These are phyloP conservation scores for Closterium sp. DNA, from an alignment of 139 green algal species.

Conservation along the genomic window DNA sequence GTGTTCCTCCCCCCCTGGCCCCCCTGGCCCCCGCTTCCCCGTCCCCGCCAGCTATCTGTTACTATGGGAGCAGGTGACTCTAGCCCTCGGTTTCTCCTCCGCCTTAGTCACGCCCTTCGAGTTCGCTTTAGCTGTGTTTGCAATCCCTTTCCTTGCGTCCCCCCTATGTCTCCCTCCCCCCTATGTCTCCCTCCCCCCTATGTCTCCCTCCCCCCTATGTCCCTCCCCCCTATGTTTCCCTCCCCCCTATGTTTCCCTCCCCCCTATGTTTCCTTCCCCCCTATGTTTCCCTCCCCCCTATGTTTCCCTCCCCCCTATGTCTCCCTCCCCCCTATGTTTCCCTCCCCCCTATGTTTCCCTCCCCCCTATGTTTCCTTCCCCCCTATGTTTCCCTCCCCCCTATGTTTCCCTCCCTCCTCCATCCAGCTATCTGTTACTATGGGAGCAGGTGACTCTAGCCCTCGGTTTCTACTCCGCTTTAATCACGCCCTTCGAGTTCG, in stretches of 20 bases:
- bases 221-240: neutral
- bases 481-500: slow-evolving; percentile 38
- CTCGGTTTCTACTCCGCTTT: slow-evolving; percentile 16
- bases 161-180: neutral
- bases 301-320: neutral
- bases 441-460: slow-evolving; percentile 28
- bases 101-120: neutral
- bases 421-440: slow-evolving; percentile 14
- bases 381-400: neutral
- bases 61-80: no score
- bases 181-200: no score
- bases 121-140: no score
- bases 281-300: neutral
- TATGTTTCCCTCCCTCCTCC: neutral
- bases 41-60: no score
- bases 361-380: neutral
- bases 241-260: neutral
- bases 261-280: neutral
- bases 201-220: neutral
- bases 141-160: no score
- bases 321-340: no score
- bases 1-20: neutral
- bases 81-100: neutral
- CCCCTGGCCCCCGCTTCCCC: neutral
- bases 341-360: neutral